Evolutionary conservation across 2,329 filamentous ascomycete genomes (phyloP).

Genomic region (Drechslerella stenobrocha): DNA sequence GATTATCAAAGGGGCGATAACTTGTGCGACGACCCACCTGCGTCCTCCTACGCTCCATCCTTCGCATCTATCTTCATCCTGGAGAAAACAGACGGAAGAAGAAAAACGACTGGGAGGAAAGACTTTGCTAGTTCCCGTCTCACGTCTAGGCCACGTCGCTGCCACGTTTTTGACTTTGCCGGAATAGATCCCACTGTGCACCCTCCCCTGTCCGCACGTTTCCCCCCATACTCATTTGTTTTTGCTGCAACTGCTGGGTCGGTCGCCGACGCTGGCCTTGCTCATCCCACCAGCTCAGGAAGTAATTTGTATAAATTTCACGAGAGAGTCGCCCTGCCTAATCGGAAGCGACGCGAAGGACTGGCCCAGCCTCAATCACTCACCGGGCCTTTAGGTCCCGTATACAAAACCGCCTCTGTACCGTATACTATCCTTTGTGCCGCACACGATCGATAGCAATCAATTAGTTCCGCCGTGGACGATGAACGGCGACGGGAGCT

Average conservation of each 20-base stretch:
- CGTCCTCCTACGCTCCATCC: conserved; percentile 7
- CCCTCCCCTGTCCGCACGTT: conserved; percentile 34
- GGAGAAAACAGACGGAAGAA: conserved; percentile 3
- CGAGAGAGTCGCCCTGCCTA: conserved; percentile 19
- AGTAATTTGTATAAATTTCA: conserved; percentile 36
- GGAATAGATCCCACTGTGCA: conserved; percentile 29
- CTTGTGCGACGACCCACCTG: conserved; percentile 37
- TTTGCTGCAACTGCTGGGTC: conserved; percentile 14
- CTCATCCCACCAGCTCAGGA: background rate
- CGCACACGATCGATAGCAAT: conserved; percentile 11
- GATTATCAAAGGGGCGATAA: conserved; percentile 11
- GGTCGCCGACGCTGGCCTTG: conserved; percentile 19
- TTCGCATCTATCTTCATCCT: background rate
- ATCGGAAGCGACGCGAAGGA: too few species aligned
- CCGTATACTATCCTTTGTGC: conserved; percentile 32
- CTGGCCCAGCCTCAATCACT: too few species aligned
- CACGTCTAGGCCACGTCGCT: conserved; percentile 48
- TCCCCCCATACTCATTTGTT: conserved; percentile 5
- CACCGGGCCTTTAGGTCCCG: too few species aligned
- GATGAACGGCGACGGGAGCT: conserved; percentile 37
- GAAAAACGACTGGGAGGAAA: conserved; percentile 19
- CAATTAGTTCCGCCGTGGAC: background rate
- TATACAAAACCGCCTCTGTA: conserved; percentile 20
- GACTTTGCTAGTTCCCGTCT: conserved; percentile 11
- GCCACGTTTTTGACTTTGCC: conserved; percentile 49